These are phyloP conservation scores for Thecaphora thlaspeos DNA, from an alignment of 1,284 basidiomycete genomes.

Conservation along the genomic window DNA sequence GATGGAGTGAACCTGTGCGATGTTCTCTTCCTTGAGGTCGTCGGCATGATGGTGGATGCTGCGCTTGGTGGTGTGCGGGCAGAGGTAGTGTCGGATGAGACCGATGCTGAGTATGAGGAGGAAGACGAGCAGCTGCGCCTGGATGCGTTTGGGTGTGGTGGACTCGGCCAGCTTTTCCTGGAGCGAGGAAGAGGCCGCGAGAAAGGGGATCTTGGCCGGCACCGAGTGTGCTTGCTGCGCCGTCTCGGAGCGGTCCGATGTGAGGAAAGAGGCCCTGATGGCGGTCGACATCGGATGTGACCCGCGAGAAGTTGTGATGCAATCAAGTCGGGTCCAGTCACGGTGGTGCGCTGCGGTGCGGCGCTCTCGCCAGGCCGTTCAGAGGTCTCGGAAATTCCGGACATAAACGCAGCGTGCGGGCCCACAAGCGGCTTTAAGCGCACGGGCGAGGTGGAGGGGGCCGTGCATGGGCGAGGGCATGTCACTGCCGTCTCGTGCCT, in stretches of 20 bases:
- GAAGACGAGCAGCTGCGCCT: constrained; percentile 29
- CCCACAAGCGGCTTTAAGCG: no score
- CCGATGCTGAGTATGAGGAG: constrained; percentile 18
- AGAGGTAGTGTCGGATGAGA: constrained; percentile 12
- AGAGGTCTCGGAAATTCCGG: no score
- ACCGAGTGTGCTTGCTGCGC: constrained; percentile 3
- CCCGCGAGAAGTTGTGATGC: no score
- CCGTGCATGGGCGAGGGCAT: no score
- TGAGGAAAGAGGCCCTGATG: no score
- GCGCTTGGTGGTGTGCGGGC: constrained; percentile 1
- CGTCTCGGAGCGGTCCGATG: background rate
- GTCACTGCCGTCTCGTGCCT: no score
- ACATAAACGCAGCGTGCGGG: no score
- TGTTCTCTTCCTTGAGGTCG: constrained; percentile 31
- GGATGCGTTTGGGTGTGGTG: constrained; percentile 8
- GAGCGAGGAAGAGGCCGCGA: constrained; percentile 19
- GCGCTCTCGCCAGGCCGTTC: no score
- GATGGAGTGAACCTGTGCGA: constrained; percentile 31
- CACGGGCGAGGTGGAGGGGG: no score
- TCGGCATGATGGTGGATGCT: constrained; percentile 2
- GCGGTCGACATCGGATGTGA: no score
- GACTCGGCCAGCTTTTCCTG: constrained; percentile 18
- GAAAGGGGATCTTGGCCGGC: constrained; percentile 31
- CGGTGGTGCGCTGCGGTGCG: no score
- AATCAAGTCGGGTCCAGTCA: no score